Base-by-base conservation (phyloP, 1,139 yeast species). In the Yamadazyma siamensis region DNA sequence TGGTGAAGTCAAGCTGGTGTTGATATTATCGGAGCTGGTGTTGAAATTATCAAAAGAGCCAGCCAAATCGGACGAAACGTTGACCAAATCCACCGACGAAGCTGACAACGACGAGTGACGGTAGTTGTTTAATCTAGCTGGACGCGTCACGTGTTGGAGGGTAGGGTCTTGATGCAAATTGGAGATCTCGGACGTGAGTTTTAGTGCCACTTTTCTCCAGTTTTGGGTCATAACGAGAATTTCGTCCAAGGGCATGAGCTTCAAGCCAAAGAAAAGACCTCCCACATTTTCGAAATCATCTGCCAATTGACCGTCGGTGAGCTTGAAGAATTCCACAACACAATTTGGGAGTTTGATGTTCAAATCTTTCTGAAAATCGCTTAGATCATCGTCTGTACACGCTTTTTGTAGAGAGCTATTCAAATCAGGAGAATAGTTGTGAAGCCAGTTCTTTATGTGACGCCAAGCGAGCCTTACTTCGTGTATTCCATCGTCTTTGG, bases 301-400 rank as follows among this genome's bases (percentile, higher is more conserved):
- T 56, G 49, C 70, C 63, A 60, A 52, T 54, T 82, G 91, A 12
- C 91, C 91, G 44, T 81, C 89, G 32, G 84, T 85, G 23, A 77
- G 54, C 35, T 74, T 64, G 41, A 71, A 65, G 27, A 80, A 79
- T 16, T 80, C 80, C 21, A 70, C 47, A 7, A 82, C 77, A 30
- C 83, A 71, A 5, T 70, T 58, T 1, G 91, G 91, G 23, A 81
- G 63, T 34, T 53, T 58, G 17, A 78, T 58, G 21, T 64, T 68
- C 46, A 82, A 59, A 50, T 80, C 88, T 43, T 71, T 71, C 50
- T 81, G 87, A 18, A 82, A 81, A 43, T 75, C 80, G 19, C 56
- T 54, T 27, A 82, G 59, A 49, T 82, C 91, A 34, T 74, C 61
- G 26, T 65, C 60, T 0, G 89, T 79, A 48, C 85, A 80, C 16